Percentiles rank a stretch among this genome's conserved stretches.
These are phyloP conservation scores for Arctostaphylos glauca DNA, from an alignment of 148 eudicot genomes.

Conservation along the genomic window DNA sequence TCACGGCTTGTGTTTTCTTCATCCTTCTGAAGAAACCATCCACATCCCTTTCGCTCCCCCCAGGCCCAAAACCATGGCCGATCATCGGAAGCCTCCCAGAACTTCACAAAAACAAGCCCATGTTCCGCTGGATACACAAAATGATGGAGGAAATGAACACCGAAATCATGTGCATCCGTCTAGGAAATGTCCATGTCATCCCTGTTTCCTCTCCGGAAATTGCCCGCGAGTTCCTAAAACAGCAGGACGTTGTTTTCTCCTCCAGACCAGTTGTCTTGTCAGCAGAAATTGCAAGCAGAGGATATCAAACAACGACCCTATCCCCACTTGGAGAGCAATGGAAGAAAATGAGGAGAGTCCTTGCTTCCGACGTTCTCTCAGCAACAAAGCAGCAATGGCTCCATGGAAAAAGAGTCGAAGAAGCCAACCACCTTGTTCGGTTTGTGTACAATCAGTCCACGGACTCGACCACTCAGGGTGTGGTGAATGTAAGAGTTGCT, in stretches of 20 bases:
- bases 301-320: slow-evolving; percentile 13
- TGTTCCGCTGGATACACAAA: slow-evolving; percentile 30
- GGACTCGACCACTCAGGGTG: not conserved
- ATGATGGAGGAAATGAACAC: slow-evolving; percentile 29
- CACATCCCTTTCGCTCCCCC: slow-evolving; percentile 13
- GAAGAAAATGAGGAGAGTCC: slow-evolving; percentile 28
- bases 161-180: slow-evolving; percentile 30
- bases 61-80: slow-evolving; percentile 31
- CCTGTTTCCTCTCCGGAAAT: slow-evolving; percentile 27
- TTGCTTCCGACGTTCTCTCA: slow-evolving; percentile 14
- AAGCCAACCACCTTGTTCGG: slow-evolving; percentile 19
- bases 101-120: slow-evolving; percentile 18
- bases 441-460: slow-evolving; percentile 8
- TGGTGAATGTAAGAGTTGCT: slow-evolving; percentile 11
- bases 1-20: not conserved
- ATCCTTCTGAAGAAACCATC: not conserved
- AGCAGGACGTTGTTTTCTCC: slow-evolving; percentile 22
- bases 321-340: slow-evolving; percentile 24
- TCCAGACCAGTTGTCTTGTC: slow-evolving; percentile 24
- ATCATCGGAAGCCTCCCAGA: slow-evolving; percentile 3
- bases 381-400: slow-evolving; percentile 16
- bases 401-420: slow-evolving; percentile 15
- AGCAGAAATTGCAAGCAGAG: slow-evolving; percentile 15
- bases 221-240: slow-evolving; percentile 22
- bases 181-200: slow-evolving; percentile 28